These are phyloP conservation scores for Talaromyces ruber DNA, from an alignment of 495 filamentous ascomycete species.

Conservation along the genomic window DNA sequence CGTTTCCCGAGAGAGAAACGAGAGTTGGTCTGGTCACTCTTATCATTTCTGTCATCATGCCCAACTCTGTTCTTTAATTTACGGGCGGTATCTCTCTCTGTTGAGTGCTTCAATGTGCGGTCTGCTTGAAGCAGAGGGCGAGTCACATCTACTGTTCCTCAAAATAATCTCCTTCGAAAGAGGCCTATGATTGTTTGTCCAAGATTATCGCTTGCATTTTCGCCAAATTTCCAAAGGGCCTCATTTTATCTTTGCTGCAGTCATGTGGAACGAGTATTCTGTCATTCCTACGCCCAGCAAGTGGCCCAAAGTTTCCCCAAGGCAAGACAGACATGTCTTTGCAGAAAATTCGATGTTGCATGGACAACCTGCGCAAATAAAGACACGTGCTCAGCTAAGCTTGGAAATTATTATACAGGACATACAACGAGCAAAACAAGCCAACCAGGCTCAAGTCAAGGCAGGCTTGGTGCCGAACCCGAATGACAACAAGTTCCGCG, in stretches of 20 bases:
- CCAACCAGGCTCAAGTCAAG: slow-evolving; percentile 17
- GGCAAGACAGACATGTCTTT: slow-evolving; percentile 6
- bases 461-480: slow-evolving; percentile 11
- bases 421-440: slow-evolving; percentile 13
- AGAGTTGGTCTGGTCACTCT: not conserved
- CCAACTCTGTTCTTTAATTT: not conserved
- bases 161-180: not conserved
- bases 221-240: not conserved
- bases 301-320: not conserved
- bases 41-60: not conserved
- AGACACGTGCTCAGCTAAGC: slow-evolving; percentile 28
- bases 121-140: not conserved
- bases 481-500: slow-evolving; percentile 26
- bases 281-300: not conserved
- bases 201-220: not conserved
- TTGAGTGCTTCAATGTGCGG: not conserved
- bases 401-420: slow-evolving; percentile 28
- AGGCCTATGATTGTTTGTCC: not conserved
- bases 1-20: not conserved
- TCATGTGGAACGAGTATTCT: slow-evolving; percentile 1
- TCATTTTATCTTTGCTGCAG: not conserved
- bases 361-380: slow-evolving; percentile 12
- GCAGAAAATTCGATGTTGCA: slow-evolving; percentile 11
- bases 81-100: not conserved
- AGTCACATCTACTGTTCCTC: not conserved